Evolutionary conservation across 2,329 filamentous ascomycete species (phyloP).

Genomic region (Rasamsonia emersonii): DNA sequence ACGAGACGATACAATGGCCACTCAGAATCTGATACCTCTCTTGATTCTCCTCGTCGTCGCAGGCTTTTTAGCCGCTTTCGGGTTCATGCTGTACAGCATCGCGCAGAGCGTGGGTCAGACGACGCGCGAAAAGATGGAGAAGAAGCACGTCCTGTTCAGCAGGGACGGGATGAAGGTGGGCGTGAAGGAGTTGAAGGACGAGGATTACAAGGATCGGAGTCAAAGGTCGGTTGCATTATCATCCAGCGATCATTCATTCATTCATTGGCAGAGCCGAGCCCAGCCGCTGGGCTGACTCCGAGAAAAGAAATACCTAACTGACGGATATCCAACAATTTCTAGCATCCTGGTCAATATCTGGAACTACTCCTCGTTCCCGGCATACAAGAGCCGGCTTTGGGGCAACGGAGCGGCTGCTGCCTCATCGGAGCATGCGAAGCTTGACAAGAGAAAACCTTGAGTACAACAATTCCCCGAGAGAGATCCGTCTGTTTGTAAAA

Average conservation of each 20-base stretch:
- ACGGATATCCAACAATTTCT: not conserved
- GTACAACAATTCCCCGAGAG: no score
- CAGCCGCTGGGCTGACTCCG: not conserved
- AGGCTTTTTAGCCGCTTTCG: constrained; percentile 42
- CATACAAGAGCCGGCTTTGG: constrained; percentile 38
- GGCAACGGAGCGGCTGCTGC: constrained; percentile 10
- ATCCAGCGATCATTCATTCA: no score
- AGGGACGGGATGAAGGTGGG: constrained; percentile 55
- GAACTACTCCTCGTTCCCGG: constrained; percentile 40
- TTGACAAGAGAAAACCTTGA: no score
- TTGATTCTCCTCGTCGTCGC: constrained; percentile 49
- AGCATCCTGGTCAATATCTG: constrained; percentile 43
- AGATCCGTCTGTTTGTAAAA: no score
- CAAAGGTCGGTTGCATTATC: constrained; percentile 40
- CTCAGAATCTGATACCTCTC: constrained; percentile 43
- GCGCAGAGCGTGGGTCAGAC: constrained; percentile 49
- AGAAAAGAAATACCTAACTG: not conserved
- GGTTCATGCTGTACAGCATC: constrained; percentile 51
- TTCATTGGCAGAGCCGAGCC: no score
- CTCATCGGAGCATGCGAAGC: no score
- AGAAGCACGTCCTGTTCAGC: constrained; percentile 52
- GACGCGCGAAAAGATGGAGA: constrained; percentile 54
- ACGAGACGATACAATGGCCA: not conserved
- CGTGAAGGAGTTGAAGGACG: constrained; percentile 48
- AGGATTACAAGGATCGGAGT: constrained; percentile 52